Percentiles rank a stretch among this genome's conserved stretches.
Conservation (phyloP, 495 filamentous ascomycete species). For the Aspergillus kassunensis region DNA sequence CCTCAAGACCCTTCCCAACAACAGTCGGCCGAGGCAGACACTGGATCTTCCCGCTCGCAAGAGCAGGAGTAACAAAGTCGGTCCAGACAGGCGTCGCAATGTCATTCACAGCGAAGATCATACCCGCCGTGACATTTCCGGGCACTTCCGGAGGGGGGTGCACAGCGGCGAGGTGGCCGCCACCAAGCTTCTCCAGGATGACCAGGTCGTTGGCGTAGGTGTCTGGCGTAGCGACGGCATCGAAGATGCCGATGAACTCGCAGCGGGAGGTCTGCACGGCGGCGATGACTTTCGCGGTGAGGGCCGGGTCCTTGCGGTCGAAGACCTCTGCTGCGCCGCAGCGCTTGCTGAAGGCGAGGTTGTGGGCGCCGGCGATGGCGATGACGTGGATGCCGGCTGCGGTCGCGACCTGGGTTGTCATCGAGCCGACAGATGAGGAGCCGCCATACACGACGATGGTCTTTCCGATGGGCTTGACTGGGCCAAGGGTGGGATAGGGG, state of each 20-base stretch:
- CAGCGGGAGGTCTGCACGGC: too few relatives aligned
- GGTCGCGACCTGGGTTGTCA: constrained; percentile 6
- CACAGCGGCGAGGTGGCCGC: constrained; percentile 4
- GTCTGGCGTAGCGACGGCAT: constrained; percentile 5
- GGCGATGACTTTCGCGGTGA: constrained; percentile 3
- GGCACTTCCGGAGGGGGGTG: constrained; percentile 12
- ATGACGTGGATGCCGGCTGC: constrained; percentile 6
- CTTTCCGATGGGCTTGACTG: not conserved
- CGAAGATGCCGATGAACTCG: constrained; percentile 13
- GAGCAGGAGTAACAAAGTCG: constrained; percentile 16
- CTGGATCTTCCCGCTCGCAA: constrained; percentile 1
- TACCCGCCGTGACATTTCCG: constrained; percentile 23
- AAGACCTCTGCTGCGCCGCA: constrained; percentile 1
- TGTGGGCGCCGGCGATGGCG: constrained; percentile 2
- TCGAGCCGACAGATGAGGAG: constrained; percentile 11
- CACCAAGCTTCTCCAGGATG: constrained; percentile 2
- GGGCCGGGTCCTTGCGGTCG: not conserved
- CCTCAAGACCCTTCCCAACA: constrained; percentile 9
- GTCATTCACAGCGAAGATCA: constrained; percentile 47
- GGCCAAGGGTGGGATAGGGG: not conserved
- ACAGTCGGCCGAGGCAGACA: constrained; percentile 2
- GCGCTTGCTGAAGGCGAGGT: not conserved
- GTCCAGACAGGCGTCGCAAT: constrained; percentile 36
- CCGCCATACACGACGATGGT: constrained; percentile 7
- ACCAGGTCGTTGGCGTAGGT: constrained; percentile 1